Percentiles rank a stretch among this genome's conserved stretches.
These are phyloP conservation scores for Metschnikowia matae DNA, from an alignment of 805 yeast species.

Conservation along the genomic window DNA sequence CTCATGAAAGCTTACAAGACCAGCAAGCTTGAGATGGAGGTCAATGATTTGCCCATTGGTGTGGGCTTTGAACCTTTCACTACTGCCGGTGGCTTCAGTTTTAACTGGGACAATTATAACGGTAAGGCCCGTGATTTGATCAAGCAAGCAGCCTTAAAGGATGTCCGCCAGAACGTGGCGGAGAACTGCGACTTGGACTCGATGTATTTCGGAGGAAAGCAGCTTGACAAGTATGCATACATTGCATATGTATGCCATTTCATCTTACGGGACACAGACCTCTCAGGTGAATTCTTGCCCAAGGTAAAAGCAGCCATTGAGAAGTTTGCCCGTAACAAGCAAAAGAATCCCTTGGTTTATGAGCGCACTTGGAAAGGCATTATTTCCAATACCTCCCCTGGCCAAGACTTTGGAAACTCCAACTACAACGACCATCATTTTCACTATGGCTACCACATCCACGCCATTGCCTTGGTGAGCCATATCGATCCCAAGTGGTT, in stretches of 20 bases:
- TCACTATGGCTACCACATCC: slow-evolving; percentile 71
- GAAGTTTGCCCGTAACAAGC: slow-evolving; percentile 65
- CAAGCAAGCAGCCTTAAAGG: slow-evolving; percentile 42
- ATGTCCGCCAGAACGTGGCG: slow-evolving; percentile 51
- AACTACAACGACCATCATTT: slow-evolving; percentile 74
- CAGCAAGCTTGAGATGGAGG: slow-evolving; percentile 38
- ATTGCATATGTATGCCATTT: slow-evolving; percentile 68
- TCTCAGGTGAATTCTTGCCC: slow-evolving; percentile 51
- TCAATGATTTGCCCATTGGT: slow-evolving; percentile 36
- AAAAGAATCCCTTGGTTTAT: slow-evolving; percentile 68
- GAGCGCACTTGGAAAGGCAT: slow-evolving; percentile 79
- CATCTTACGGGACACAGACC: slow-evolving; percentile 51
- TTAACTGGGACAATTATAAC: slow-evolving; percentile 17
- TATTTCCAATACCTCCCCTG: slow-evolving; percentile 61
- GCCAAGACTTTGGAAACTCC: slow-evolving; percentile 69
- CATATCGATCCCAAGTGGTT: slow-evolving; percentile 47
- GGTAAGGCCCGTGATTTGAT: slow-evolving; percentile 37
- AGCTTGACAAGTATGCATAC: slow-evolving; percentile 86
- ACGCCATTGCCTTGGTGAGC: slow-evolving; percentile 63
- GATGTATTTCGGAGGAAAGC: slow-evolving; percentile 88
- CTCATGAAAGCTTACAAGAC: slow-evolving; percentile 43
- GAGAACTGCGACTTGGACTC: slow-evolving; percentile 68
- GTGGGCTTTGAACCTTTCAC: slow-evolving; percentile 57
- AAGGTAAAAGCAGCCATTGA: slow-evolving; percentile 64
- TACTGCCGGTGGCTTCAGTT: slow-evolving; percentile 18